Evolutionary conservation across 805 yeast species (phyloP).

Genomic region (Isabelozyma heimii): DNA sequence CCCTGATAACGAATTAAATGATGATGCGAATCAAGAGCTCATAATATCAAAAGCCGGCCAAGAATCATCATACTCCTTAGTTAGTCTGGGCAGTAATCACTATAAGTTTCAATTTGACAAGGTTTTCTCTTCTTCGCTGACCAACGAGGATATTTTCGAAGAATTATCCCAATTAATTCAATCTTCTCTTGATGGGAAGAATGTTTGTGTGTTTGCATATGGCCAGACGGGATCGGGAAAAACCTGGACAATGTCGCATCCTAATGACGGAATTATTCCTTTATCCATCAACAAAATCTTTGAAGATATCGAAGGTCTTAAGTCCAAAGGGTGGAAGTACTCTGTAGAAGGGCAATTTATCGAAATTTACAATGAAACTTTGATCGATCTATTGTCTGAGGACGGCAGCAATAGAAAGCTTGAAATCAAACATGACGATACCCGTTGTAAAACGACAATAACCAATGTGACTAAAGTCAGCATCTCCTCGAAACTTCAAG

Average conservation of each 20-base stretch:
- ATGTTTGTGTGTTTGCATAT: slow-evolving; percentile 92
- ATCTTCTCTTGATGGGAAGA: slow-evolving; percentile 75
- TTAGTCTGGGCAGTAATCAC: slow-evolving; percentile 10
- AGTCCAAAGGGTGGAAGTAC: slow-evolving; percentile 62
- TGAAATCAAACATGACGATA: slow-evolving; percentile 72
- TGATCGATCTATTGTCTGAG: slow-evolving; percentile 61
- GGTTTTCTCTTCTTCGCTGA: slow-evolving; percentile 55
- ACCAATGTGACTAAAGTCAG: slow-evolving; percentile 54
- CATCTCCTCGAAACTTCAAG: slow-evolving; percentile 48
- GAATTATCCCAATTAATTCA: slow-evolving; percentile 87
- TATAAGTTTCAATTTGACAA: slow-evolving; percentile 69
- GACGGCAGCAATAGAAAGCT: slow-evolving; percentile 34
- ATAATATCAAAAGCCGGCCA: slow-evolving; percentile 17
- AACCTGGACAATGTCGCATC: slow-evolving; percentile 81
- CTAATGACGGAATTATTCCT: slow-evolving; percentile 77
- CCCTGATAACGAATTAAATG: slow-evolving; percentile 27
- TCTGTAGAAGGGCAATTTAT: slow-evolving; percentile 69
- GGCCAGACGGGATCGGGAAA: slow-evolving; percentile 98
- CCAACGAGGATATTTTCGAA: slow-evolving; percentile 68
- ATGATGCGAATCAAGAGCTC: slow-evolving; percentile 33
- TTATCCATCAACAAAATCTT: slow-evolving; percentile 71
- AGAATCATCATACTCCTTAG: slow-evolving; percentile 4
- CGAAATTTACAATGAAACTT: slow-evolving; percentile 84
- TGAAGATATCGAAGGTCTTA: slow-evolving; percentile 45
- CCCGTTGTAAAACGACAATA: slow-evolving; percentile 51